Conservation (phyloP, 768 basidiomycete genomes). For the Fomitopsis serialis region DNA sequence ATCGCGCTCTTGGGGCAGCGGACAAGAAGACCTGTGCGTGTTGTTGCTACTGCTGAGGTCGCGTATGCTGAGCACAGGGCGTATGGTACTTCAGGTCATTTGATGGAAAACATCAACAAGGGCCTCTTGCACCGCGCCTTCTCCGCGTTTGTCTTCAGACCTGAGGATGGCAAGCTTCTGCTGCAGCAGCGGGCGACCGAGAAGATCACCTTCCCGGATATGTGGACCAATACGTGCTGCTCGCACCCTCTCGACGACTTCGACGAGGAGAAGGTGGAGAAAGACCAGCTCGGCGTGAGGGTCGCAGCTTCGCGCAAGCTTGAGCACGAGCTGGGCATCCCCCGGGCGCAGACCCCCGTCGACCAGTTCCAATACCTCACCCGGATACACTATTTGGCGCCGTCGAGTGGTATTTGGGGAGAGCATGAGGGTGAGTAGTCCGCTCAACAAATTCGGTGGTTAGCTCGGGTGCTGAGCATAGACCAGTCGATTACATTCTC, state of each 20-base stretch:
- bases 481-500: constrained; percentile 92
- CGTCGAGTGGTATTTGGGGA: constrained; percentile 90
- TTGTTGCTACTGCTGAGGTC: not conserved
- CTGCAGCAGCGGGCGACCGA: constrained; percentile 95
- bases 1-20: constrained; percentile 76
- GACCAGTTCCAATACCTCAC: constrained; percentile 93
- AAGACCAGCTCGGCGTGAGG: constrained; percentile 76
- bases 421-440: constrained; percentile 87
- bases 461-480: constrained; percentile 1
- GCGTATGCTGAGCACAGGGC: not conserved
- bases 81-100: constrained; percentile 59
- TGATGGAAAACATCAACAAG: constrained; percentile 95
- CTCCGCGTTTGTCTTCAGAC: constrained; percentile 95
- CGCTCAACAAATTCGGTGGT: not conserved
- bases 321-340: constrained; percentile 95
- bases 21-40: constrained; percentile 96
- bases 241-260: constrained; percentile 95
- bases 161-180: constrained; percentile 87
- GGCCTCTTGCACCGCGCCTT: constrained; percentile 97
- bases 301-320: constrained; percentile 93
- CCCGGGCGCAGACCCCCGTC: constrained; percentile 64
- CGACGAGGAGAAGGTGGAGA: constrained; percentile 72
- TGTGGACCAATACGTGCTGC: constrained; percentile 99
- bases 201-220: constrained; percentile 98
- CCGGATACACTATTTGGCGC: constrained; percentile 95